Conservation (phyloP, 2,329 filamentous ascomycete species). For the Diaporthe aspalathi region DNA sequence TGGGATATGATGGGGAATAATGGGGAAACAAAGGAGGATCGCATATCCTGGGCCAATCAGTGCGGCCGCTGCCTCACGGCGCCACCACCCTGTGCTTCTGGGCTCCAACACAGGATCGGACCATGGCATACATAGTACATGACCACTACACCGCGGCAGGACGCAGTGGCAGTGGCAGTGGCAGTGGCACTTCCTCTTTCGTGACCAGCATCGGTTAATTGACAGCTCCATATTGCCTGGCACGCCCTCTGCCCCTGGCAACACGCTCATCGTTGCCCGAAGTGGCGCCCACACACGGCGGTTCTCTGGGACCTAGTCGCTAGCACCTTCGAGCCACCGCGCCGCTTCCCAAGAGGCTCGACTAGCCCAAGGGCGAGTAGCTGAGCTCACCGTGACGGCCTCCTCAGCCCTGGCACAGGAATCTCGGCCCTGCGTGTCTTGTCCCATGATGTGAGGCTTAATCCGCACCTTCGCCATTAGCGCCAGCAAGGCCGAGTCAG, state of each 20-base stretch:
- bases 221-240: slow-evolving; percentile 35
- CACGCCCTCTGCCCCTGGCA: slow-evolving; percentile 25
- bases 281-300: neutral
- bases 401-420: slow-evolving; percentile 8
- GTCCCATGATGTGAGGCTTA: slow-evolving; percentile 33
- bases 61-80: slow-evolving; percentile 8
- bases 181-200: slow-evolving; percentile 15
- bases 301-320: slow-evolving; percentile 19
- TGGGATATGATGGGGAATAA: slow-evolving; percentile 32
- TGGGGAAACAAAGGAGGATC: neutral
- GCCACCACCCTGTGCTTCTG: slow-evolving; percentile 9
- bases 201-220: slow-evolving; percentile 26
- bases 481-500: slow-evolving; percentile 11
- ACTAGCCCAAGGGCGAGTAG: slow-evolving; percentile 5
- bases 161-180: neutral
- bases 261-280: slow-evolving; percentile 16
- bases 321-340: slow-evolving; percentile 26
- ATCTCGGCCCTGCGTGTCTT: slow-evolving; percentile 37
- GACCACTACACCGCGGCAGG: slow-evolving; percentile 2
- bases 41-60: slow-evolving; percentile 19
- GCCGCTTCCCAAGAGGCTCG: slow-evolving; percentile 24
- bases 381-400: slow-evolving; percentile 14
- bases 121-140: slow-evolving; percentile 12
- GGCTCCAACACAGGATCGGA: slow-evolving; percentile 12
- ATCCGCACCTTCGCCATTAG: slow-evolving; percentile 30